Conservation (phyloP, 2,329 filamentous ascomycete species). For the Neoscytalidium dimidiatum region DNA sequence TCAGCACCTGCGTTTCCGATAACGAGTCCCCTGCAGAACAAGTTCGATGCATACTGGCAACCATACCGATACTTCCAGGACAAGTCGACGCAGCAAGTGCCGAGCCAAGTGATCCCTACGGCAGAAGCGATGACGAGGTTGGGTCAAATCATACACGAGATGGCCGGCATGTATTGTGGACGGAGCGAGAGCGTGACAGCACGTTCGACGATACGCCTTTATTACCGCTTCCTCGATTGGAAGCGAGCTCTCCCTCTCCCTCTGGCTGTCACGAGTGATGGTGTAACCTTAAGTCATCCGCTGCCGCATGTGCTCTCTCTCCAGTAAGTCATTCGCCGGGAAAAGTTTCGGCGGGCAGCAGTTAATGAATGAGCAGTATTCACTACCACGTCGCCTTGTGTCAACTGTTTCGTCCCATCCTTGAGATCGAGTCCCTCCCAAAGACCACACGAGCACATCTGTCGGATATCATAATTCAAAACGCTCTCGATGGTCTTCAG, state of each 20-base stretch:
- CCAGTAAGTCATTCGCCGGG: slow-evolving; percentile 25
- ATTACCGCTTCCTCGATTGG: slow-evolving; percentile 27
- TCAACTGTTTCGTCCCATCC: slow-evolving; percentile 29
- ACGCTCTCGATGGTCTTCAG: slow-evolving; percentile 26
- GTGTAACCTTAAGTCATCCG: slow-evolving; percentile 3
- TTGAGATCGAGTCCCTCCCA: slow-evolving; percentile 23
- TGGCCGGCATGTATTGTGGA: slow-evolving; percentile 28
- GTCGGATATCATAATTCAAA: slow-evolving; percentile 22
- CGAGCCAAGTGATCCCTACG: slow-evolving; percentile 27
- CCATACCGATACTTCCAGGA: slow-evolving; percentile 28
- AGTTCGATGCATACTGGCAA: slow-evolving; percentile 25
- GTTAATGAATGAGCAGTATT: slow-evolving; percentile 23
- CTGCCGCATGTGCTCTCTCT: slow-evolving; percentile 31
- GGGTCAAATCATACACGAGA: slow-evolving; percentile 26
- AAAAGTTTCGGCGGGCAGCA: not conserved
- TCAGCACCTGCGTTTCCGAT: slow-evolving; percentile 21
- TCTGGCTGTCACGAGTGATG: slow-evolving; percentile 20
- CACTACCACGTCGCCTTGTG: slow-evolving; percentile 29
- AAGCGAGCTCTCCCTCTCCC: slow-evolving; percentile 24
- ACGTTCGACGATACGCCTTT: slow-evolving; percentile 23
- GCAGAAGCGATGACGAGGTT: slow-evolving; percentile 26
- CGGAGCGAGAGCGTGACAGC: slow-evolving; percentile 24
- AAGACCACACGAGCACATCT: slow-evolving; percentile 23
- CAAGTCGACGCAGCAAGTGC: slow-evolving; percentile 19
- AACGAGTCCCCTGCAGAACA: slow-evolving; percentile 24